A percentile compares a stretch with the other conserved stretches of the same genome.
Conservation (phyloP, 23 red algal species). For the Chondrus crispus region DNA sequence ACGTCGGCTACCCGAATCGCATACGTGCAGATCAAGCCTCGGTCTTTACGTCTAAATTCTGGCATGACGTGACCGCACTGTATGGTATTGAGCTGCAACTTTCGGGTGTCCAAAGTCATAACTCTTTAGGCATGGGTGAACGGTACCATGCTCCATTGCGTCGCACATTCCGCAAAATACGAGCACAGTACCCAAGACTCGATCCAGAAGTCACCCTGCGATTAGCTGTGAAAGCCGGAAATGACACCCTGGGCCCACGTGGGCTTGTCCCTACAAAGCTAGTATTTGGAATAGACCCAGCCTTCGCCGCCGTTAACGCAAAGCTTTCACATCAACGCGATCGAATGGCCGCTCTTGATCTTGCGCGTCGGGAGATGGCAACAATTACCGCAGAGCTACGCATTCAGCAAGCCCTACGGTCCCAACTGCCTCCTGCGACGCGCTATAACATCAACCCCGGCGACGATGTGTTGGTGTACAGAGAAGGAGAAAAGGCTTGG, state of each 20-base stretch:
- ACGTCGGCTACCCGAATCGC: neutral
- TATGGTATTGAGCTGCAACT: neutral
- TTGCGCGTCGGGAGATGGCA: neutral
- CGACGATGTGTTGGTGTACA: neutral
- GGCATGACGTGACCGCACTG: neutral
- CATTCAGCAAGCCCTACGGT: neutral
- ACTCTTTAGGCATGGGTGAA: neutral
- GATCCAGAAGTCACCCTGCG: neutral
- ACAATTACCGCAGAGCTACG: neutral
- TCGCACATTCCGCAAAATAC: neutral
- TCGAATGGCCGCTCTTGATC: neutral
- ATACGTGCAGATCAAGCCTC: neutral
- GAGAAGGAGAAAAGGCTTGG: neutral
- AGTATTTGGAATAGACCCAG: neutral
- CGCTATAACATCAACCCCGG: neutral
- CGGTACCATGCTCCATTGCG: neutral
- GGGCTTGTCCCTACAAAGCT: constrained; percentile 9
- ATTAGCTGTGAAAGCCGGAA: neutral
- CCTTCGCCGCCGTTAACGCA: neutral
- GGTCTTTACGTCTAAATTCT: neutral
- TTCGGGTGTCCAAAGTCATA: neutral
- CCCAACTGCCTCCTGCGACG: neutral
- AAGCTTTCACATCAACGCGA: neutral
- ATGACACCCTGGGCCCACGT: neutral
- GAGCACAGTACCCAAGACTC: neutral